Evolutionary conservation across 768 basidiomycete genomes (phyloP).

Genomic region (Tulasnella sp.): DNA sequence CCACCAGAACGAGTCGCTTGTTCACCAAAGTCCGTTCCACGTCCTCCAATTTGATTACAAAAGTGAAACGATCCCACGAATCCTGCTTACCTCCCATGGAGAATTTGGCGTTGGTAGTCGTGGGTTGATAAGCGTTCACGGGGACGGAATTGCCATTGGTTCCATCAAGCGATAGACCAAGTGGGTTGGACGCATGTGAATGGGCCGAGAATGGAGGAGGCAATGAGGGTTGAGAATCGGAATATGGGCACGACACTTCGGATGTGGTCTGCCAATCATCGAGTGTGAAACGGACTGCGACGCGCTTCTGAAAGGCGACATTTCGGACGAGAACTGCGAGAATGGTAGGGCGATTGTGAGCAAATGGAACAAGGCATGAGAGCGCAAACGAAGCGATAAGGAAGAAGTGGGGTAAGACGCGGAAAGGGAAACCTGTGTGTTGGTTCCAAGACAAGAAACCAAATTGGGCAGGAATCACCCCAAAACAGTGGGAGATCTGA

Average conservation of each 20-base stretch:
- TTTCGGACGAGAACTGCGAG: constrained; percentile 64
- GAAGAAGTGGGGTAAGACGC: neutral
- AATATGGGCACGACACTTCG: constrained; percentile 72
- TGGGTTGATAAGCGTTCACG: neutral
- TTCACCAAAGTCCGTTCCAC: constrained; percentile 50
- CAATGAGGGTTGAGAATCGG: constrained; percentile 28
- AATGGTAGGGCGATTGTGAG: constrained; percentile 23
- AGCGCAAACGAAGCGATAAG: neutral
- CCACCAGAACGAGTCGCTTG: constrained; percentile 66
- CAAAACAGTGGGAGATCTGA: no score
- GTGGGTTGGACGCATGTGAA: neutral
- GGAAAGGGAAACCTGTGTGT: constrained; percentile 1
- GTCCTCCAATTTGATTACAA: constrained; percentile 60
- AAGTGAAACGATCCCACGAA: constrained; percentile 53
- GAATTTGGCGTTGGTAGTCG: no score
- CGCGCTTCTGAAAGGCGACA: constrained; percentile 73
- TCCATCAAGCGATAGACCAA: neutral
- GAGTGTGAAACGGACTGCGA: constrained; percentile 83
- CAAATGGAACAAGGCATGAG: neutral
- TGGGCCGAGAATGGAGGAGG: constrained; percentile 19
- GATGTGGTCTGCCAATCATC: constrained; percentile 94
- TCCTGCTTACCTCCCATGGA: neutral
- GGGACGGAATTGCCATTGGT: neutral
- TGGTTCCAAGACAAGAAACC: no score
- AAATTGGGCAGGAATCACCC: no score